phyloP scores from a whole-genome alignment of 345 rosid species.

The Lepidium sativum region DNA sequence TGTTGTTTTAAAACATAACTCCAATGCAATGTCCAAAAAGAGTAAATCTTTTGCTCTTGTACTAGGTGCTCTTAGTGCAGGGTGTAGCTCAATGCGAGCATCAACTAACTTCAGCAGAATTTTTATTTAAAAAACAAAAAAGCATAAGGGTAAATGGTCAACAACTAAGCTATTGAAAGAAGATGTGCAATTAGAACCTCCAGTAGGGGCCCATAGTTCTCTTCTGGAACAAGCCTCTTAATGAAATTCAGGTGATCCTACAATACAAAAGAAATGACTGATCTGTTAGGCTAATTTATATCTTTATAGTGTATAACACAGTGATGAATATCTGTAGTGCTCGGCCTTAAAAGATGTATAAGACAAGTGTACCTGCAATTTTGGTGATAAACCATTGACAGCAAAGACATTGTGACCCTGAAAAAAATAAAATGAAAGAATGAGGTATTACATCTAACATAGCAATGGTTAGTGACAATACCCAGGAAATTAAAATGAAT shows the following conservation, averaged over 20 bases:
- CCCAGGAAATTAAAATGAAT: not conserved
- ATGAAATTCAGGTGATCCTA: conserved; percentile 69
- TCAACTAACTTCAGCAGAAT: conserved; percentile 63
- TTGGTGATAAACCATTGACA: conserved; percentile 28
- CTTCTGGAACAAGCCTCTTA: conserved; percentile 65
- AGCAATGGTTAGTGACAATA: not conserved
- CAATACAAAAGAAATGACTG: not conserved
- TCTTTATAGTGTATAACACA: not conserved
- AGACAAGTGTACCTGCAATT: conserved; percentile 19
- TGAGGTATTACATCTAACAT: not conserved
- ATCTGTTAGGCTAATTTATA: not conserved
- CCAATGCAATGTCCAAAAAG: conserved; percentile 86
- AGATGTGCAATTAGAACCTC: conserved; percentile 44
- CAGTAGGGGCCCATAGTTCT: conserved; percentile 54
- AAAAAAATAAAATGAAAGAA: conserved; percentile 19
- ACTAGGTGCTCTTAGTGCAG: conserved; percentile 50
- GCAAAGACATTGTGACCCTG: conserved; percentile 90
- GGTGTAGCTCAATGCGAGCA: conserved; percentile 86
- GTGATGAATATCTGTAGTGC: not conserved
- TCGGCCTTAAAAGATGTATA: not conserved
- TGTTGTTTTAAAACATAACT: conserved; percentile 80
- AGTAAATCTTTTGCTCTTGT: conserved; percentile 78
- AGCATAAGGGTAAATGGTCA: no score
- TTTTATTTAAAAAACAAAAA: no score
- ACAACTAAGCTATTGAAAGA: not conserved